Evolutionary conservation across 129 eudicot species (phyloP).

Genomic region (Centella asiatica): DNA sequence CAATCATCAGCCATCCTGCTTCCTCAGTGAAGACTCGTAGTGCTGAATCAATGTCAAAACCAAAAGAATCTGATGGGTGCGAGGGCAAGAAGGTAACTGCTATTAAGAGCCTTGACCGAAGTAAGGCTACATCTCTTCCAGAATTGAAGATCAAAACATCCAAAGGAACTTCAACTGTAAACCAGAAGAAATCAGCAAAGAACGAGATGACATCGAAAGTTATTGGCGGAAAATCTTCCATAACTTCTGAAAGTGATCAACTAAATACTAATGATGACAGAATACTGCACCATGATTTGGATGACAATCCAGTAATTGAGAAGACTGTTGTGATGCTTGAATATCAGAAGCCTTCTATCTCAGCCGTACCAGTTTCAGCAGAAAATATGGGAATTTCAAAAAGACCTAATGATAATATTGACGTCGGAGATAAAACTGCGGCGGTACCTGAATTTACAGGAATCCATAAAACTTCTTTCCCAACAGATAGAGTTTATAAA

Average conservation of each 20-base stretch:
- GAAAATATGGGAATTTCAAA: constrained; percentile 13
- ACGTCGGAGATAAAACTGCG: constrained; percentile 22
- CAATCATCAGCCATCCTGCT: constrained; percentile 25
- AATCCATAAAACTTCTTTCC: constrained; percentile 29
- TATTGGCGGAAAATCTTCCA: constrained; percentile 24
- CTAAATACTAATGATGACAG: constrained; percentile 17
- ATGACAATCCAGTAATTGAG: constrained; percentile 59
- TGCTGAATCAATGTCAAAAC: constrained; percentile 42
- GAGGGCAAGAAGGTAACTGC: constrained; percentile 61
- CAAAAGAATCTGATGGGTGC: constrained; percentile 39
- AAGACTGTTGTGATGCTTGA: constrained; percentile 81
- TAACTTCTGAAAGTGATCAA: constrained; percentile 19
- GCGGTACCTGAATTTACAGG: constrained; percentile 20
- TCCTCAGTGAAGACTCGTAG: constrained; percentile 30
- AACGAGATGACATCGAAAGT: constrained; percentile 24
- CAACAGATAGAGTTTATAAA: constrained; percentile 33
- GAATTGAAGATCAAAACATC: constrained; percentile 51
- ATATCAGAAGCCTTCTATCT: constrained; percentile 43
- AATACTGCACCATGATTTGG: constrained; percentile 24
- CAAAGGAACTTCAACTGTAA: constrained; percentile 25
- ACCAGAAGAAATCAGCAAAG: constrained; percentile 26
- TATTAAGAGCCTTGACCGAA: constrained; percentile 39
- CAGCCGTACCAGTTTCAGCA: constrained; percentile 20
- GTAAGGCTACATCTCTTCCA: constrained; percentile 60
- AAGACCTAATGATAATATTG: constrained; percentile 16